Evolutionary conservation across 352 stramenopile species (phyloP), one percentile per base, ranked within the genome.

Genomic region (Thraustotheca clavata): DNA sequence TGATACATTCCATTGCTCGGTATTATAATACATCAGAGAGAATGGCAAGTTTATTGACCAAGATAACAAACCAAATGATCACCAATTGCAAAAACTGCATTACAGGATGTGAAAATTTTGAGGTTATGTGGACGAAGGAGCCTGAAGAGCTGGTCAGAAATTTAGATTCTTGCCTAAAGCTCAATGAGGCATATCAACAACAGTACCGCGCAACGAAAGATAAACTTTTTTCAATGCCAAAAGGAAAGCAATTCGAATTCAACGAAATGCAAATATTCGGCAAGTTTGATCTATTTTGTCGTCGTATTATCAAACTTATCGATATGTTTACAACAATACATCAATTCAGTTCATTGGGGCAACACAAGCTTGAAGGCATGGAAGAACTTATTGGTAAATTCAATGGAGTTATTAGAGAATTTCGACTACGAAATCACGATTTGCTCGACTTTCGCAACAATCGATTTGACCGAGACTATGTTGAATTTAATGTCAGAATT

Each of bases 11-110:
- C 11, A 99, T 99, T 66, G 93, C 96, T 60, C 79, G 96, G 46
- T 99, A 99, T 67, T 99, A 99, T 81, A 98, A 98, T 72, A 99
- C 94, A n/a, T 96, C 87, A 5, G 96, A 99, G 68, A 83, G 96
- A 31, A 98, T 99, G 87, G 93, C 93, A 0, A 96, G 91, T 36
- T 78, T 99, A 50, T 97, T 99, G 61, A 86, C 86, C 2, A 99
- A 98, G 73, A 98, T 99, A 67, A 99, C 96, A 0, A 96, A 98
- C 72, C 96, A 99, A 73, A 99, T 99, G 94, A 98, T 99, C 71
- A 78, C 86, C 5, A 98, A 97, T 71, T 99, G 96, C 78, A 98
- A 98, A 65, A 80, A 94, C 29, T 97, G 90, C 59, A 96, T 98
- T 47, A 94, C 84, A 3, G 76, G 76, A 8, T 85, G 83, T 3